Conservation (phyloP, 306 rosid species). For the Gastrolobium villosum region DNA sequence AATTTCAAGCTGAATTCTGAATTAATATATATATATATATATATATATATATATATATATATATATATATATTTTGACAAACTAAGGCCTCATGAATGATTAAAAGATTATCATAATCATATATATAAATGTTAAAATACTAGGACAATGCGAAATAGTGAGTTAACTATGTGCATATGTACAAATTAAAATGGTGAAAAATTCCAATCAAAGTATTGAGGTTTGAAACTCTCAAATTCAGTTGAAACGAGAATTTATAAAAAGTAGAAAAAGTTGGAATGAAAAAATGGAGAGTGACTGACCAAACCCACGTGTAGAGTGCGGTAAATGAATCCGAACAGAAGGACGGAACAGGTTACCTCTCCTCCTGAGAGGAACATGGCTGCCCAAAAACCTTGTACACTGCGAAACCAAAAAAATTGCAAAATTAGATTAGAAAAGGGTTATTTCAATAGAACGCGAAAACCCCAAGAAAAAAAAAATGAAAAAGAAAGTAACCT, state of each 20-base stretch:
- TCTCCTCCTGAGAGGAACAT: slow-evolving; percentile 44
- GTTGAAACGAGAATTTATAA: background rate
- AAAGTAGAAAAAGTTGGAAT: background rate
- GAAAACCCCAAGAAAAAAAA: background rate
- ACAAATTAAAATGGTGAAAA: background rate
- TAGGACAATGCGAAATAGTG: background rate
- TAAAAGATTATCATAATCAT: background rate
- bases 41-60: too few species aligned
- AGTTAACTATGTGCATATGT: background rate
- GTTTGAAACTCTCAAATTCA: slow-evolving; percentile 10
- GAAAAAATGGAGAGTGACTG: background rate
- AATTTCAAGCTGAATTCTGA: background rate
- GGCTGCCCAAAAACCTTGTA: slow-evolving; percentile 51
- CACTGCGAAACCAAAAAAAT: slow-evolving; percentile 47
- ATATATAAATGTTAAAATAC: background rate
- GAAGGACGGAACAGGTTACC: slow-evolving; percentile 43
- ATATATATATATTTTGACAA: too few species aligned
- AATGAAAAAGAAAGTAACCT: slow-evolving; percentile 45
- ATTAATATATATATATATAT: too few species aligned
- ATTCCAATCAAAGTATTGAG: slow-evolving; percentile 2
- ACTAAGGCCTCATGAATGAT: background rate
- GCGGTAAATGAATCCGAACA: slow-evolving; percentile 49
- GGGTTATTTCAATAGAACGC: background rate
- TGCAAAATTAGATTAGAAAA: background rate
- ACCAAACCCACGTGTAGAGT: slow-evolving; percentile 57